Evolutionary conservation across 768 basidiomycete genomes (phyloP).

Genomic region (Clathrus columnatus): DNA sequence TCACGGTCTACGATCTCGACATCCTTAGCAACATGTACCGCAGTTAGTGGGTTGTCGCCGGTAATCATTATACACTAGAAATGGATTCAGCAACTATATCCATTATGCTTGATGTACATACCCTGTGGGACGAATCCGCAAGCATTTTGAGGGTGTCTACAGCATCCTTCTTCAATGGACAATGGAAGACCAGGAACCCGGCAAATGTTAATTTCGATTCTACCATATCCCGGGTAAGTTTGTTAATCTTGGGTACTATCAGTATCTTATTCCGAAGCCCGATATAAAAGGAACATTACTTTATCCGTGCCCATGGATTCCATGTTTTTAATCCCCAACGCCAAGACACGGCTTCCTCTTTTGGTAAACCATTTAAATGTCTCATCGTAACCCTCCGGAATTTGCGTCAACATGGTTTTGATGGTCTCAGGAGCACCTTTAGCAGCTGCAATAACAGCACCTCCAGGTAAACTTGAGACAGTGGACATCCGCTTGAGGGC

Average conservation of each 20-base stretch:
- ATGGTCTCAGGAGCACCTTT: constrained; percentile 99
- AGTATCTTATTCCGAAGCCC: background rate
- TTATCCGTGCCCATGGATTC: constrained; percentile 61
- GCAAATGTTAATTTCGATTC: constrained; percentile 76
- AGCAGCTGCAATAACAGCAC: constrained; percentile 59
- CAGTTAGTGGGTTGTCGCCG: constrained; percentile 96
- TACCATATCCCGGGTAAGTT: constrained; percentile 69
- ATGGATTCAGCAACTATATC: background rate
- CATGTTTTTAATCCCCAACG: constrained; percentile 82
- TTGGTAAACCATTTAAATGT: constrained; percentile 94
- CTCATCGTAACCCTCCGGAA: constrained; percentile 82
- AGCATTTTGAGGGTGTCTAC: constrained; percentile 88
- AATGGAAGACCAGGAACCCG: constrained; percentile 99
- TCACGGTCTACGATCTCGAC: constrained; percentile 98
- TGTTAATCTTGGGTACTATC: constrained; percentile 64
- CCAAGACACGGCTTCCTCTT: constrained; percentile 87
- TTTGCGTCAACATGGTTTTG: constrained; percentile 65
- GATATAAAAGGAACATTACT: constrained; percentile 29
- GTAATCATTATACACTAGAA: constrained; percentile 96
- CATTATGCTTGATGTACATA: constrained; percentile 33
- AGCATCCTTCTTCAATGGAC: constrained; percentile 91
- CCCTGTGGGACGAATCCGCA: constrained; percentile 91
- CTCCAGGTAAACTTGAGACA: constrained; percentile 57
- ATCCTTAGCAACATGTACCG: constrained; percentile 89
- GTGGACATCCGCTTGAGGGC: constrained; percentile 98